Evolutionary conservation across 1,139 yeast genomes (phyloP).

Genomic region (Zygoascus sp.): DNA sequence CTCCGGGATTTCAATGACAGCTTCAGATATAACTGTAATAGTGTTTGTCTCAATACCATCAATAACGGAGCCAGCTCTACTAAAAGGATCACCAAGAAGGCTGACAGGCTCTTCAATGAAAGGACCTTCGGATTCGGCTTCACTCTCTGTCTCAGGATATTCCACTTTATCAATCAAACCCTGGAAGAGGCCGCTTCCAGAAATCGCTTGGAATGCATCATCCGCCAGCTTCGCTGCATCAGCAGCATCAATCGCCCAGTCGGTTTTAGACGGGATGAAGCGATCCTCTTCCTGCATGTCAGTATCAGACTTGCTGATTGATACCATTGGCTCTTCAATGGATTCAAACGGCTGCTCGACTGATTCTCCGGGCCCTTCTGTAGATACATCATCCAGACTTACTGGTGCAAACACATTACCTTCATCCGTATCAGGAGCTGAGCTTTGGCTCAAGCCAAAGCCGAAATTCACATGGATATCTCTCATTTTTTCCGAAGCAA

Average conservation of each 20-base stretch:
- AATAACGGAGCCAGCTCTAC: constrained; percentile 1
- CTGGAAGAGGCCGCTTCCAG: constrained; percentile 1
- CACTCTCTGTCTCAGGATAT: constrained; percentile 5
- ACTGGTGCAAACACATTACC: too few relatives aligned
- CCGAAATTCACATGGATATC: constrained; percentile 17
- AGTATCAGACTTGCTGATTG: not conserved
- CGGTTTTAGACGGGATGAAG: not conserved
- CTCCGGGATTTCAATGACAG: not conserved
- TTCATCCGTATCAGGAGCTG: too few relatives aligned
- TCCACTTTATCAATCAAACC: constrained; percentile 1
- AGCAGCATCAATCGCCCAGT: not conserved
- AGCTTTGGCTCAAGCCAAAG: constrained; percentile 16
- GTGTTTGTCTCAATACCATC: not conserved
- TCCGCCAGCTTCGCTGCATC: constrained; percentile 3
- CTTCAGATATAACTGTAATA: not conserved
- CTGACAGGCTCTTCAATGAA: constrained; percentile 3
- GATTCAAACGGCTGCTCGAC: too few relatives aligned
- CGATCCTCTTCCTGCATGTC: too few relatives aligned
- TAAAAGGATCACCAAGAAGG: not conserved
- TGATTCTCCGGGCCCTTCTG: too few relatives aligned
- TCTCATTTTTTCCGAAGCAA: constrained; percentile 12
- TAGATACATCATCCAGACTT: too few relatives aligned
- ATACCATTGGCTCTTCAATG: not conserved
- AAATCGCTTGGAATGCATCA: not conserved
- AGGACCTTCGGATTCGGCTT: not conserved